Base-by-base conservation (phyloP, 257 asterid genomes). In the Primulina eburnea region DNA sequence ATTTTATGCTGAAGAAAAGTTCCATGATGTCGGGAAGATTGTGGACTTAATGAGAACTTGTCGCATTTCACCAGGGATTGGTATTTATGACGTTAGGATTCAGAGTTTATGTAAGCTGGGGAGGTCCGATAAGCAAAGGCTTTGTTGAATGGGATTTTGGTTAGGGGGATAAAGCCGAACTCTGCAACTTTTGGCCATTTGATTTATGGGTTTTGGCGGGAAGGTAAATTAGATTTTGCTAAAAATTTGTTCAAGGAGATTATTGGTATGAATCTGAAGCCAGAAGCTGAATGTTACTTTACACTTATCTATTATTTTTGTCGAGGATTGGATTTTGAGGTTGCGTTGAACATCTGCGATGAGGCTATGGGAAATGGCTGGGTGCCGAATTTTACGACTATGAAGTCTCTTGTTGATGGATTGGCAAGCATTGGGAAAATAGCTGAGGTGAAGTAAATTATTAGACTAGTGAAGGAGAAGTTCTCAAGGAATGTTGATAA, bases 91-190 rank as follows among this genome's bases (percentile, higher is more conserved):
- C 60, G 82, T 75, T 5, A 80, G 96, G 81, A 93, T 93, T 21
- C 78, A 75, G 83, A 75, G 91, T 75, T 76, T 90, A 69, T 93
- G 99, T 75, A 89, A 93, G 78, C 84, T 89, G 7, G 69, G 70
- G 62, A 80, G 95, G 71, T 59, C 88, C 6, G 38, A 33, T 5
- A 97, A 93, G 99, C 97, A 0, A 90, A 84, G 83, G 97, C 95
- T 1, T 79, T 93, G 71, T 72, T 90, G 14, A 87, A 81, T 55
- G 96, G 96, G 50, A 77, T 93, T 30, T 37, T 87, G 58, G 73
- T 85, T 0, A 72, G 86, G 56, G 87, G 88, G 3, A 76, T 83
- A 79, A 83, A 82, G 67, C 92, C 90, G 2, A 90, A 87, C 71
- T 30, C 65, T 2, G 80, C 68, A 7, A 87, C 96, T 0, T 93